These are phyloP conservation scores for Thuja plicata DNA, from an alignment of 83 land plant species.

Conservation along the genomic window DNA sequence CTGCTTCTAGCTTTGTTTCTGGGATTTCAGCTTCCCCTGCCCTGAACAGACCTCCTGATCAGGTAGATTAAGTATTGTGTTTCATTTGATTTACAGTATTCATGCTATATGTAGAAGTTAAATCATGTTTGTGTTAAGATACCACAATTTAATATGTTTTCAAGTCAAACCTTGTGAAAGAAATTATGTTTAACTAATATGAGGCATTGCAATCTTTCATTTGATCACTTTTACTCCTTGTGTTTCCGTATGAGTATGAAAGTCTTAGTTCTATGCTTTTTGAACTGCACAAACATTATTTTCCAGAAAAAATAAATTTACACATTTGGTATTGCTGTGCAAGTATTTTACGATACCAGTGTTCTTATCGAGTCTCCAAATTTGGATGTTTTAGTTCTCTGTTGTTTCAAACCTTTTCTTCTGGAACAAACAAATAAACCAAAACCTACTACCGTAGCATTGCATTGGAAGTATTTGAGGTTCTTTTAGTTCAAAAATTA, in stretches of 20 bases:
- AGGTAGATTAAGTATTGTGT: conserved; percentile 35
- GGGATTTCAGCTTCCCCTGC: conserved; percentile 41
- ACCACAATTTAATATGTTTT: background rate
- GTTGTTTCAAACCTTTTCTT: too few species aligned
- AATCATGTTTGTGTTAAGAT: background rate
- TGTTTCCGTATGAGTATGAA: background rate
- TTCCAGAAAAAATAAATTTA: background rate
- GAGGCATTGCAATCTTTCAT: background rate
- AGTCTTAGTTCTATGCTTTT: conserved; percentile 1
- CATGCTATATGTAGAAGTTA: background rate
- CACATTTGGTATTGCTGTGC: background rate
- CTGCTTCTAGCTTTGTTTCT: conserved; percentile 47
- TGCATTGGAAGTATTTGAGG: background rate
- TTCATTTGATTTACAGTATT: background rate
- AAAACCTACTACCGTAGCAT: background rate
- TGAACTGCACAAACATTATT: background rate
- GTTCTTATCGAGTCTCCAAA: too few species aligned
- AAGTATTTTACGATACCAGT: background rate
- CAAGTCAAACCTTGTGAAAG: background rate
- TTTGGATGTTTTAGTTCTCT: too few species aligned
- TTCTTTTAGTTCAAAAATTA: background rate
- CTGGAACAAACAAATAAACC: too few species aligned
- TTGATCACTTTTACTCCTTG: background rate
- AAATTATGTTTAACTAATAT: background rate
- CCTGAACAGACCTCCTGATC: conserved; percentile 51